phyloP scores from a whole-genome alignment of 2,329 filamentous ascomycete genomes.

The Falciphora oryzae region DNA sequence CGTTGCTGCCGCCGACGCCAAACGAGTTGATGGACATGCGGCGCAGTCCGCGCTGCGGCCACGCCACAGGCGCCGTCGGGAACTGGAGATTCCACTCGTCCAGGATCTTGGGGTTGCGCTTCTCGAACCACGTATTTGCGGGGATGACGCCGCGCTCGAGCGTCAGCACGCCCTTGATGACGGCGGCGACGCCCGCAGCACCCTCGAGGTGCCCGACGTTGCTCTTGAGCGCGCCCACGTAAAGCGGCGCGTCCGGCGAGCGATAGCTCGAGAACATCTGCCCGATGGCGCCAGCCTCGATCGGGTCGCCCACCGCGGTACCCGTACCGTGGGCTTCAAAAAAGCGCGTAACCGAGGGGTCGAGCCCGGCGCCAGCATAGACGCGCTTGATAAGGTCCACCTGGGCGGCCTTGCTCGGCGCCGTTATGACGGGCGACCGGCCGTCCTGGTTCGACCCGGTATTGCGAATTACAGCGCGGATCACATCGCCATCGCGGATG shows the following conservation, averaged over 20 bases:
- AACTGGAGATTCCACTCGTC: conserved; percentile 16
- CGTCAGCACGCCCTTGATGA: conserved; percentile 21
- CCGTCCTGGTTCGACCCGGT: conserved; percentile 27
- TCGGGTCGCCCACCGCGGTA: conserved; percentile 26
- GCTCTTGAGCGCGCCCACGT: conserved; percentile 22
- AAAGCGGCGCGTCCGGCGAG: conserved; percentile 13
- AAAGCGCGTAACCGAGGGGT: conserved; percentile 20
- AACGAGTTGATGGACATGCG: conserved; percentile 26
- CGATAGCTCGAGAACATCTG: conserved; percentile 12
- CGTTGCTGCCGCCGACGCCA: conserved; percentile 27
- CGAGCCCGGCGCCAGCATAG: conserved; percentile 25
- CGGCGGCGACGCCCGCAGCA: conserved; percentile 18
- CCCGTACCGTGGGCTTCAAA: conserved; percentile 35
- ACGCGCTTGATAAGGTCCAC: conserved; percentile 24
- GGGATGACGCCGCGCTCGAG: conserved; percentile 21
- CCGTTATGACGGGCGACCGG: conserved; percentile 23
- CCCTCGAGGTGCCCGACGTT: conserved; percentile 23
- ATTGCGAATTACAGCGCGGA: conserved; percentile 32
- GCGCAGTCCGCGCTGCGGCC: conserved; percentile 16
- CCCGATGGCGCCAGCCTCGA: conserved; percentile 17
- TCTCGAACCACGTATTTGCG: conserved; percentile 18
- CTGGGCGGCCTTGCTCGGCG: conserved; percentile 28
- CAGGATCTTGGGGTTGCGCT: conserved; percentile 18
- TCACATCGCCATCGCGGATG: conserved; percentile 33
- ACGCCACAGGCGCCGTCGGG: conserved; percentile 13